phyloP scores from a whole-genome alignment of 768 basidiomycete genomes.

The Mycena latifolia region DNA sequence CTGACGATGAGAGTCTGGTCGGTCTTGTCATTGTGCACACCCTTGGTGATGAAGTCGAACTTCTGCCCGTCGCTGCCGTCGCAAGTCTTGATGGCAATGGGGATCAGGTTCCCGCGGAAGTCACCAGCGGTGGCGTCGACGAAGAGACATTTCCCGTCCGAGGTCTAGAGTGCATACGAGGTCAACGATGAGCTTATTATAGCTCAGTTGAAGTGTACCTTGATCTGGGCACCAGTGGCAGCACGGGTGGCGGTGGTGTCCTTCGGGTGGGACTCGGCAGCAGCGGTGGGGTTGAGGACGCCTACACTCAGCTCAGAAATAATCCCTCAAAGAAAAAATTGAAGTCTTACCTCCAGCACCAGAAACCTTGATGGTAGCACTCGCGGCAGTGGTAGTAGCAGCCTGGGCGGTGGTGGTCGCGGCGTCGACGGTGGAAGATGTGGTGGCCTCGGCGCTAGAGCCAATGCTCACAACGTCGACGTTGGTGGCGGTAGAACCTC shows the following conservation, averaged over 20 bases:
- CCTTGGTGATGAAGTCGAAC: conserved; percentile 49
- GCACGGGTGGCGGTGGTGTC: conserved; percentile 46
- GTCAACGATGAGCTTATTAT: too few relatives aligned
- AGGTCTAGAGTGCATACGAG: conserved; percentile 26
- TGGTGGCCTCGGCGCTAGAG: too few relatives aligned
- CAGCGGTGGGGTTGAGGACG: conserved; percentile 35
- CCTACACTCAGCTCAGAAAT: not conserved
- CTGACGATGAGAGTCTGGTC: conserved; percentile 45
- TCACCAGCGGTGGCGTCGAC: conserved; percentile 44
- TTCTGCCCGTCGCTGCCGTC: conserved; percentile 45
- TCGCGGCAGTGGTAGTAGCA: not conserved
- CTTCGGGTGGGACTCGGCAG: conserved; percentile 33
- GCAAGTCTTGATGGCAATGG: conserved; percentile 42
- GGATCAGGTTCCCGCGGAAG: conserved; percentile 49
- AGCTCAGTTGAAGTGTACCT: conserved; percentile 32
- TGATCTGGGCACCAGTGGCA: conserved; percentile 43
- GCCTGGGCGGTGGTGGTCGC: conserved; percentile 3
- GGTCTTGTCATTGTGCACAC: conserved; percentile 44
- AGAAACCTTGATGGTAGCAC: conserved; percentile 25
- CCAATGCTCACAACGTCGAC: conserved; percentile 44
- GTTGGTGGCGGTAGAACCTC: conserved; percentile 1
- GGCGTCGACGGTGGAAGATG: too few relatives aligned
- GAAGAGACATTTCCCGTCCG: conserved; percentile 41
- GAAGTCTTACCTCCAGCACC: conserved; percentile 26
- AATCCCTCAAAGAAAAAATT: too few relatives aligned